These are phyloP conservation scores for Colletotrichum sp. DNA, from an alignment of 2,329 filamentous ascomycete genomes.

Conservation along the genomic window DNA sequence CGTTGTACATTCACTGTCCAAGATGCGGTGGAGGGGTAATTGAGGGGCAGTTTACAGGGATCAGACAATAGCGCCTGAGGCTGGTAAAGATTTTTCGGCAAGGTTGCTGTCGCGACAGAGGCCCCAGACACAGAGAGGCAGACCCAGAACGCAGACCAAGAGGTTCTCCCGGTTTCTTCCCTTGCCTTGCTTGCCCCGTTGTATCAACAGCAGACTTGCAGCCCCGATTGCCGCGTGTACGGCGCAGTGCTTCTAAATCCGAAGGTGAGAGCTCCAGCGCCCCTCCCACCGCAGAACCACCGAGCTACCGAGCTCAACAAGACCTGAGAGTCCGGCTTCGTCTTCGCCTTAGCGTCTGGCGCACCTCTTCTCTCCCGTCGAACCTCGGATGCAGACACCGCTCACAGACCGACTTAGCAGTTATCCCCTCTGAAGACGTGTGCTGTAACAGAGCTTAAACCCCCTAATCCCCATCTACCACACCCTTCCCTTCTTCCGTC, in stretches of 20 bases:
- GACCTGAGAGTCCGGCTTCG: neutral
- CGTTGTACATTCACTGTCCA: neutral
- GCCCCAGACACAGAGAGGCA: neutral
- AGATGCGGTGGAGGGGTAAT: slow-evolving; percentile 14
- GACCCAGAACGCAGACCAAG: neutral
- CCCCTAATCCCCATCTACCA: neutral
- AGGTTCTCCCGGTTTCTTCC: slow-evolving; percentile 20
- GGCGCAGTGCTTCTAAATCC: neutral
- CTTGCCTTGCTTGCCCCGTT: neutral
- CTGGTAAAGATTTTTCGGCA: slow-evolving; percentile 12
- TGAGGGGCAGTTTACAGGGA: slow-evolving; percentile 19
- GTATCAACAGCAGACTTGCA: neutral
- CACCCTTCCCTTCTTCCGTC: neutral
- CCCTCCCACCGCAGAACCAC: neutral
- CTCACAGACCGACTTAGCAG: neutral
- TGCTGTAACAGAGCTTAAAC: slow-evolving; percentile 3
- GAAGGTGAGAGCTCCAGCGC: neutral
- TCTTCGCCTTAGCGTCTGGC: slow-evolving; percentile 1
- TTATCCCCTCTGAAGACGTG: neutral
- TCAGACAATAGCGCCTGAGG: slow-evolving; percentile 12
- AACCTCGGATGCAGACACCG: slow-evolving; percentile 15
- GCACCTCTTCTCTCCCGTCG: neutral
- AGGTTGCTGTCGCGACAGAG: slow-evolving; percentile 14
- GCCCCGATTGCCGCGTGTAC: slow-evolving; percentile 6
- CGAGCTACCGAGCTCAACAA: neutral